A percentile compares a stretch with the other conserved stretches of the same genome.
Conservation (phyloP, 2,329 filamentous ascomycete species). For the Trichoderma guizhouense region DNA sequence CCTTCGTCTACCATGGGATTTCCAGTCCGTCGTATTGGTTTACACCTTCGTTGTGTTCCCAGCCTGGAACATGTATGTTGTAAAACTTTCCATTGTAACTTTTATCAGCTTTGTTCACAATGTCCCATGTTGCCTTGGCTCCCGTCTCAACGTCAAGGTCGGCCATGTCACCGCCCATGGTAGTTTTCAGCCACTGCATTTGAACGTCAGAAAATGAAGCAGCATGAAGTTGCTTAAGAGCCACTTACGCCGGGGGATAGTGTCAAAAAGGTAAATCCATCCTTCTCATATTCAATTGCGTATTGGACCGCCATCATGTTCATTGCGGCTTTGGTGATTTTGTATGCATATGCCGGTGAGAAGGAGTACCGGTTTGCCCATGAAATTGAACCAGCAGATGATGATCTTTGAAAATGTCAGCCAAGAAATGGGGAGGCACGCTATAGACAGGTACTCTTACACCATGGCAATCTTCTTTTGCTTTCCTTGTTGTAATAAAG, state of each 20-base stretch:
- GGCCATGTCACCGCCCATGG: not conserved
- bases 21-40: not conserved
- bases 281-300: not conserved
- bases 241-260: not conserved
- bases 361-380: not conserved
- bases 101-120: not conserved
- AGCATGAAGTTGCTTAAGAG: too few relatives aligned
- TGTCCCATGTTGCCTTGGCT: not conserved
- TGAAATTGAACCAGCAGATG: not conserved
- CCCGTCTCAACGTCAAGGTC: not conserved
- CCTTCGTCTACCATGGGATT: not conserved
- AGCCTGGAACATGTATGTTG: not conserved
- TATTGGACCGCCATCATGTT: not conserved
- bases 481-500: not conserved
- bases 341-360: not conserved
- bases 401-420: not conserved
- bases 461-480: not conserved
- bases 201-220: not conserved
- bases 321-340: not conserved
- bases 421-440: not conserved
- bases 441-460: not conserved
- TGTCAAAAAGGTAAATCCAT: not conserved
- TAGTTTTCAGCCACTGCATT: not conserved
- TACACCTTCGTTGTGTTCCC: not conserved
- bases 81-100: slow-evolving; percentile 1